phyloP scores from a whole-genome alignment of 768 basidiomycete species.

The Punctularia strigosozonata region DNA sequence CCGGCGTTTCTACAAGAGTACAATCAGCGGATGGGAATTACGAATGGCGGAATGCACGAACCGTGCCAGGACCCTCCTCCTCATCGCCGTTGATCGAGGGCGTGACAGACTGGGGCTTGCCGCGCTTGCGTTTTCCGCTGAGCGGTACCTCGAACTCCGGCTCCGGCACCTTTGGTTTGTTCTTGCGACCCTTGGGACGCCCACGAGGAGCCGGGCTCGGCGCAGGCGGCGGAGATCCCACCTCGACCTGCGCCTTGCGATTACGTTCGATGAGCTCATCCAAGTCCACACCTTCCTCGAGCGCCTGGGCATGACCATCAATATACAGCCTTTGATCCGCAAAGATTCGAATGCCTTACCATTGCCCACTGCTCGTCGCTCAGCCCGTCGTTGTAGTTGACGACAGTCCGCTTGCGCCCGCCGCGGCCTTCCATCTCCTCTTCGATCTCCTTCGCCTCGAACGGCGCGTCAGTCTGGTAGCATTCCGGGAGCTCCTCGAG shows the following conservation, averaged over 20 bases:
- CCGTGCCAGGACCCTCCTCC: slow-evolving; percentile 61
- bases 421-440: slow-evolving; percentile 69
- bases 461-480: slow-evolving; percentile 78
- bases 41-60: slow-evolving; percentile 20
- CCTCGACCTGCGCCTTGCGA: slow-evolving; percentile 53
- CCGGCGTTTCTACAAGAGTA: slow-evolving; percentile 60
- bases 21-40: slow-evolving; percentile 2
- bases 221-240: slow-evolving; percentile 48
- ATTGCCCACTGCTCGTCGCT: slow-evolving; percentile 91
- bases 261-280: slow-evolving; percentile 59
- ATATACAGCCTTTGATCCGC: no score
- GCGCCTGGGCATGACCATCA: slow-evolving; percentile 32
- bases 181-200: slow-evolving; percentile 43
- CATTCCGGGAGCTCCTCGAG: slow-evolving; percentile 88
- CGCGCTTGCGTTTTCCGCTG: slow-evolving; percentile 68
- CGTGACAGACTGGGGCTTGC: slow-evolving; percentile 68
- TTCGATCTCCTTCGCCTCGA: slow-evolving; percentile 53
- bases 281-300: slow-evolving; percentile 75
- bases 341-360: slow-evolving; percentile 27
- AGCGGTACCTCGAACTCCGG: slow-evolving; percentile 19
- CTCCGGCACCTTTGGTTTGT: slow-evolving; percentile 45
- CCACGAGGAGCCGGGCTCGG: slow-evolving; percentile 45
- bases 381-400: slow-evolving; percentile 89
- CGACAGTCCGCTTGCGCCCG: slow-evolving; percentile 69
- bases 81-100: slow-evolving; percentile 67